phyloP scores from a whole-genome alignment of 2,329 filamentous ascomycete species.

The Alternaria sp. region DNA sequence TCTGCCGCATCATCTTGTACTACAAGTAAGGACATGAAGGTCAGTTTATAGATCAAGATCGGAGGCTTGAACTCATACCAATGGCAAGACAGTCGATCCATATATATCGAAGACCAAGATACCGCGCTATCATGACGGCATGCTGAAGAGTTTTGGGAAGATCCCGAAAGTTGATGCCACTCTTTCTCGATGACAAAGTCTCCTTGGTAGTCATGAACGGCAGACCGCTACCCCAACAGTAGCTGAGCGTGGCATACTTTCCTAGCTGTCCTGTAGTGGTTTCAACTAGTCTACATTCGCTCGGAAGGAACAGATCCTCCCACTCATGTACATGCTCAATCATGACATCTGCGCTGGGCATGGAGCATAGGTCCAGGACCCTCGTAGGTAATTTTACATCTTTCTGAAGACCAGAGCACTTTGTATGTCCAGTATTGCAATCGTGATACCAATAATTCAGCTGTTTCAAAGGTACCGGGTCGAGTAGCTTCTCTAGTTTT shows the following conservation, averaged over 20 bases:
- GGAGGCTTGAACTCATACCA: not conserved
- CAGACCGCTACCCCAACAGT: conserved; percentile 16
- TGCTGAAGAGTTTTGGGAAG: conserved; percentile 17
- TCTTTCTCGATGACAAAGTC: conserved; percentile 1
- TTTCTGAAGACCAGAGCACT: not conserved
- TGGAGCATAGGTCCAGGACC: conserved; percentile 1
- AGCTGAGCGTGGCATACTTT: conserved; percentile 11
- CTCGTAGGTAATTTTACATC: conserved; percentile 3
- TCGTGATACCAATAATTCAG: not conserved
- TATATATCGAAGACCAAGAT: conserved; percentile 1
- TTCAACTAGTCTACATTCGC: conserved; percentile 7
- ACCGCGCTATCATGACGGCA: conserved; percentile 1
- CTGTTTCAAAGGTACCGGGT: not conserved
- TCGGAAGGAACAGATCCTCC: not conserved
- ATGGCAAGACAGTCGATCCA: conserved; percentile 17
- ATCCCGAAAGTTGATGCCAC: conserved; percentile 3
- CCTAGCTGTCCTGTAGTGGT: not conserved
- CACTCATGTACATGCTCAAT: not conserved
- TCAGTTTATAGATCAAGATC: not conserved
- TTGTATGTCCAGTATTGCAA: not conserved
- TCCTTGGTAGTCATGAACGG: conserved; percentile 12
- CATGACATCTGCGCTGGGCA: conserved; percentile 2
- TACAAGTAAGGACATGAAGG: not conserved
- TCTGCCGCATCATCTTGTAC: conserved; percentile 16
- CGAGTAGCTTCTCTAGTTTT: not conserved